These are phyloP conservation scores for Malassezia restricta DNA, from an alignment of 1,284 basidiomycete genomes.

Conservation along the genomic window DNA sequence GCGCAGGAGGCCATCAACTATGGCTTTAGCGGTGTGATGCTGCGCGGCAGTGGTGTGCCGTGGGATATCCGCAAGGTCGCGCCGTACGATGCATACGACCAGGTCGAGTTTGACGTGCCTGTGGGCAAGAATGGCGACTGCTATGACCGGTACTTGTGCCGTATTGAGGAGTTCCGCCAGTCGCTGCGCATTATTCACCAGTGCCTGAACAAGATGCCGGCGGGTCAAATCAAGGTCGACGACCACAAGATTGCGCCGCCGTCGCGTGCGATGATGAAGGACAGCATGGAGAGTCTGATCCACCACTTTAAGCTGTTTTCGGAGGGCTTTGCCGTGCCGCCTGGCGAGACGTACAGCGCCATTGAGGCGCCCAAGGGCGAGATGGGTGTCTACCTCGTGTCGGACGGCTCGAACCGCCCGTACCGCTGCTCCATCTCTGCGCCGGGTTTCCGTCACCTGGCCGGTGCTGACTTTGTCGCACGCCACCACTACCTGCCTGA, in stretches of 20 bases:
- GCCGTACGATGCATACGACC: conserved; percentile 93
- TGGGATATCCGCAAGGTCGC: conserved; percentile 84
- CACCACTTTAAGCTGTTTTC: conserved; percentile 96
- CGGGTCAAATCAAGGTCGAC: conserved; percentile 84
- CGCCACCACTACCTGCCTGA: conserved; percentile 42
- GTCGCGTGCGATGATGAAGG: conserved; percentile 93
- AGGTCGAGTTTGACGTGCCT: conserved; percentile 91
- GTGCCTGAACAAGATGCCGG: conserved; percentile 84
- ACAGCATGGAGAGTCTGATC: conserved; percentile 89
- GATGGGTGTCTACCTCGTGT: conserved; percentile 55
- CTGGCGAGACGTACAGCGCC: conserved; percentile 88
- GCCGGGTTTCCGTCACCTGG: conserved; percentile 44
- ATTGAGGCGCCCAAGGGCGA: conserved; percentile 98
- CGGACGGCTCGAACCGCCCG: conserved; percentile 43
- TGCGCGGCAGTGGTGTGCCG: conserved; percentile 79
- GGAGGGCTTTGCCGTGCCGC: conserved; percentile 90
- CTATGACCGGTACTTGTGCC: conserved; percentile 86
- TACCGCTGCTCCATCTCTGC: conserved; percentile 45
- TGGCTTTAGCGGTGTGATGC: conserved; percentile 92
- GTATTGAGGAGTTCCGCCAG: conserved; percentile 96
- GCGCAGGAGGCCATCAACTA: conserved; percentile 86
- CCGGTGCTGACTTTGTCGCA: conserved; percentile 42
- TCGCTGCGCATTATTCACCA: conserved; percentile 78
- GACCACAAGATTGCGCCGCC: conserved; percentile 97
- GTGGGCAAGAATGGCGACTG: conserved; percentile 95